Conservation (phyloP, 2,329 filamentous ascomycete genomes). For the Byssochlamys sp. region DNA sequence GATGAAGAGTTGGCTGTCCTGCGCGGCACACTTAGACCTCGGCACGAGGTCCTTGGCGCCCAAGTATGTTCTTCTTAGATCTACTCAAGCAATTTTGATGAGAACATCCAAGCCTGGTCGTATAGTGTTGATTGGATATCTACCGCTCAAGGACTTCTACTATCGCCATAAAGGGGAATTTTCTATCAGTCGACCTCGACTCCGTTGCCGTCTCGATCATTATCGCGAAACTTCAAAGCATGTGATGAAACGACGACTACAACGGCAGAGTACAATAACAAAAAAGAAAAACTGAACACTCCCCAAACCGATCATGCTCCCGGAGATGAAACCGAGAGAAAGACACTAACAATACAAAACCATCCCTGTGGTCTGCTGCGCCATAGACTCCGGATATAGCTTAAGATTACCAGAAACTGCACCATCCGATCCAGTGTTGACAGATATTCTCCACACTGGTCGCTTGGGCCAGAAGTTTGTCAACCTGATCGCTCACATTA, state of each 20-base stretch:
- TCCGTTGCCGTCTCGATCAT: background rate
- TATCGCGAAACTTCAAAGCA: background rate
- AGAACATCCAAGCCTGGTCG: background rate
- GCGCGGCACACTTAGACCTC: background rate
- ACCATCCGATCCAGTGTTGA: conserved; percentile 98
- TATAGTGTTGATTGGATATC: background rate
- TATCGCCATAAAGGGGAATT: background rate
- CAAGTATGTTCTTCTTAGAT: background rate
- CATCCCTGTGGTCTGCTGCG: conserved; percentile 18
- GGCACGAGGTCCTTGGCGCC: background rate
- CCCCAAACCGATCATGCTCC: background rate
- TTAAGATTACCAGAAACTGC: conserved; percentile 74
- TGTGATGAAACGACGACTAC: background rate
- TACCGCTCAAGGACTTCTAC: background rate
- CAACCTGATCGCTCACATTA: conserved; percentile 76
- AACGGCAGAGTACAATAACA: background rate
- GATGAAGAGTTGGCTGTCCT: background rate
- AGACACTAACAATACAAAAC: conserved; percentile 10
- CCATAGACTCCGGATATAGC: conserved; percentile 15
- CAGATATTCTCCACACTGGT: conserved; percentile 96
- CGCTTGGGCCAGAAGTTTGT: conserved; percentile 86
- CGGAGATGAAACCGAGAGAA: background rate
- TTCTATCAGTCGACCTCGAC: background rate
- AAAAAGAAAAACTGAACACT: background rate
- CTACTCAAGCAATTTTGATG: background rate